Evolutionary conservation across 129 eudicot genomes (phyloP), one percentile per base, ranked within the genome.

Genomic region (Artemisia tridentata): DNA sequence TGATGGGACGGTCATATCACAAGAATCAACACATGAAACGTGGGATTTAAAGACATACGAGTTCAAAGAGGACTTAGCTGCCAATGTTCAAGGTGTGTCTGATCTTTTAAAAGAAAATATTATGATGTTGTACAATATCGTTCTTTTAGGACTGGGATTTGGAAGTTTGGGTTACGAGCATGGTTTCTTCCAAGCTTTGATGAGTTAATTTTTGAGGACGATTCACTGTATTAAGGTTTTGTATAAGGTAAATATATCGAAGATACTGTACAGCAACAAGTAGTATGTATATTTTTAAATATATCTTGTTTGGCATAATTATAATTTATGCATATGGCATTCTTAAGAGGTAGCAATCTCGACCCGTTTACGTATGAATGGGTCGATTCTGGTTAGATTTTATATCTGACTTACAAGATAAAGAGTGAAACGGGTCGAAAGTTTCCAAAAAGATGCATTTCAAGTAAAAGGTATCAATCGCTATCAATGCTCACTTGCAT

Each of bases 121-220:
- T 43, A 10, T 31, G 80, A 58, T 71, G 11, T 21, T 75, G 64
- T 80, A 72, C 74, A 69, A 17, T 29, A 55, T 46, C 52, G 18
- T 77, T 19, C 84, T 80, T 64, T 48, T 80, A 38, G 84, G 74
- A 48, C 23, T 75, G 57, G 80, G 84, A 70, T 75, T 80, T 11
- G 20, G 57, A 75, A 80, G 74, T 34, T 69, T 80, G 80, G 84
- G 78, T 27, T 70, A 75, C 45, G 71, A 56, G 65, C 67, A 65
- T 48, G 80, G 71, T 52, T 80, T 80, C 70, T 80, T 80, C 78
- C 72, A 49, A 63, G 77, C 80, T 70, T 80, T 80, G 58, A 64
- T 64, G 34, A 61, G 18, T 47, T 71, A 71, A 69, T 31, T 1
- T 5, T 25, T 5, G 16, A 55, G 13, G 25, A 20, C 38, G 55